phyloP scores from a whole-genome alignment of 116 monocot species.

The Papilionanthe hybrid region DNA sequence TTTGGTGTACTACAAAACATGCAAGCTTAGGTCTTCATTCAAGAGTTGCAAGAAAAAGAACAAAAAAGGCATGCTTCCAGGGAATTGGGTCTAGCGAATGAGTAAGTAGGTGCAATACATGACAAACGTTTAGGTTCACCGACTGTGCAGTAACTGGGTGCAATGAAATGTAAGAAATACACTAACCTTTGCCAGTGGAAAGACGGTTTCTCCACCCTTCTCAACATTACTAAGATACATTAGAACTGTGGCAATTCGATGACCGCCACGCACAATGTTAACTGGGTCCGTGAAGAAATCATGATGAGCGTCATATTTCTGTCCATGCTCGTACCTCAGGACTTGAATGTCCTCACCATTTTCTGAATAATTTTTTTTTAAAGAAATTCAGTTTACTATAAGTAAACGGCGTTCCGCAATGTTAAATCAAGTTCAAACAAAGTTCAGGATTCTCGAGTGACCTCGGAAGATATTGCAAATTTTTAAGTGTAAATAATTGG shows the following conservation, averaged over 20 bases:
- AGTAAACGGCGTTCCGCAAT: too few relatives aligned
- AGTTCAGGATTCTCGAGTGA: neutral
- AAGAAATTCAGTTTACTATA: neutral
- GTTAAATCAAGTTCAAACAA: neutral
- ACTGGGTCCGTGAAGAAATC: conserved; percentile 88
- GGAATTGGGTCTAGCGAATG: neutral
- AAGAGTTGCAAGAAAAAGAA: too few relatives aligned
- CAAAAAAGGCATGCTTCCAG: too few relatives aligned
- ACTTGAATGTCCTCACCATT: conserved; percentile 98
- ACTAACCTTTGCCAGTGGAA: conserved; percentile 74
- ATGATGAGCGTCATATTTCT: conserved; percentile 89
- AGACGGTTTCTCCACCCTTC: conserved; percentile 96
- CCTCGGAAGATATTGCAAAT: neutral
- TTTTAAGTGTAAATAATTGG: neutral
- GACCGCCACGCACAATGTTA: conserved; percentile 83
- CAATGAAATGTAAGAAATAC: neutral
- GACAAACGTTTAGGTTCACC: too few relatives aligned
- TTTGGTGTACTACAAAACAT: neutral
- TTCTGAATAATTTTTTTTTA: conserved; percentile 30
- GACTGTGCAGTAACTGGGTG: neutral
- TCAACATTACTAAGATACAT: conserved; percentile 83
- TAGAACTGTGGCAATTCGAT: conserved; percentile 89
- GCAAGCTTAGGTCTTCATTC: neutral
- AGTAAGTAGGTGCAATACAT: too few relatives aligned
- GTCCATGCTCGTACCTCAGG: conserved; percentile 77